phyloP scores from a whole-genome alignment of 73 alveolate species.

The Paramecium tetraurelia region DNA sequence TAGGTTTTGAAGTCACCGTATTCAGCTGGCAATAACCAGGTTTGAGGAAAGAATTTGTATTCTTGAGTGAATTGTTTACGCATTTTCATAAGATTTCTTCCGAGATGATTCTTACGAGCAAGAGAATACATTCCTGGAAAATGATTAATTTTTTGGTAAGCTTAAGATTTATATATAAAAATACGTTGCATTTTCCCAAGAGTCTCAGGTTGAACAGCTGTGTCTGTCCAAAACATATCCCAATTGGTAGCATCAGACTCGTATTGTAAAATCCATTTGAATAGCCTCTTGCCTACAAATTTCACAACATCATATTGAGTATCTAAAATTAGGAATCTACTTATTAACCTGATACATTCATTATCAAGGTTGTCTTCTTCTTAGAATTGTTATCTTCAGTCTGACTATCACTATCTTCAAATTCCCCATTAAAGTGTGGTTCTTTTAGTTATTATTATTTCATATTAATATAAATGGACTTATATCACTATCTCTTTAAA shows the following conservation, averaged over 20 bases:
- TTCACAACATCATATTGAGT: constrained; percentile 78
- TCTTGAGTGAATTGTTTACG: constrained; percentile 69
- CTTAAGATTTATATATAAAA: constrained; percentile 51
- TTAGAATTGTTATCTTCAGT: neutral
- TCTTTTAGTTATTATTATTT: neutral
- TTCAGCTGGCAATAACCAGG: constrained; percentile 87
- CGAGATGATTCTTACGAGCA: constrained; percentile 90
- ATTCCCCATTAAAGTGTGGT: constrained; percentile 45
- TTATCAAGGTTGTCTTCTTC: constrained; percentile 51
- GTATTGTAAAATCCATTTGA: constrained; percentile 58
- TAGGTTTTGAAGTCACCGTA: constrained; percentile 60
- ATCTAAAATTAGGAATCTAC: neutral
- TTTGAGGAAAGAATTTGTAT: constrained; percentile 78
- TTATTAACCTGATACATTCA: constrained; percentile 57
- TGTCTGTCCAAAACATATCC: constrained; percentile 74
- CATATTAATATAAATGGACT: constrained; percentile 32
- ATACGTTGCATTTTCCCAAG: constrained; percentile 69
- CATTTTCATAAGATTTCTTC: constrained; percentile 84
- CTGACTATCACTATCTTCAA: neutral
- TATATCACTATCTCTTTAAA: constrained; percentile 53
- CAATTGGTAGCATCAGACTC: constrained; percentile 64
- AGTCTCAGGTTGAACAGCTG: constrained; percentile 73
- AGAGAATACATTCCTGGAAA: constrained; percentile 89
- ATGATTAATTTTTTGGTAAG: constrained; percentile 89
- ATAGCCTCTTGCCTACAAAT: constrained; percentile 75